A percentile compares a stretch with the other conserved stretches of the same genome.
Conservation (phyloP, 176 grass and related monocot genomes). For the Avena atlantica region DNA sequence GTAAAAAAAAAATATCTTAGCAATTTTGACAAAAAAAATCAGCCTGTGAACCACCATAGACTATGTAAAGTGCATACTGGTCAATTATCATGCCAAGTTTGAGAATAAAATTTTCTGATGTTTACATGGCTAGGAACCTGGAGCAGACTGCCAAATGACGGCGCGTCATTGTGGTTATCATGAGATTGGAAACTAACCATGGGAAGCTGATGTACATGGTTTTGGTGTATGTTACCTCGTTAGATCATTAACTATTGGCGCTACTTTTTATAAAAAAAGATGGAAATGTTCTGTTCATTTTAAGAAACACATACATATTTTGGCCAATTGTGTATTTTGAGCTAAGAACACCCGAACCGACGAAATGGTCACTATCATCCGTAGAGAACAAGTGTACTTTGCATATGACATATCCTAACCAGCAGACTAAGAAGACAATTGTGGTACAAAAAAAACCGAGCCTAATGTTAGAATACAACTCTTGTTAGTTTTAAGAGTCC, state of each 20-base stretch:
- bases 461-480: no score
- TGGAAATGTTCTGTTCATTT: constrained; percentile 9
- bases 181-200: neutral
- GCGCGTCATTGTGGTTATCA: neutral
- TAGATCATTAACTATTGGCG: neutral
- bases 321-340: neutral
- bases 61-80: neutral
- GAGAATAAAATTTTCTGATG: neutral
- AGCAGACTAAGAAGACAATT: neutral
- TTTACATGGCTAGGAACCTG: neutral
- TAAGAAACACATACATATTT: neutral
- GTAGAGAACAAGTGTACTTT: neutral
- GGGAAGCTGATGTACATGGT: neutral
- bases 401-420: neutral
- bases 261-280: neutral
- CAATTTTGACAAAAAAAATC: neutral
- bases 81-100: neutral
- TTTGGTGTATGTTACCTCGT: neutral
- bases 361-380: neutral
- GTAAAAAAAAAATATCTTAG: neutral
- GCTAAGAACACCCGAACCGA: neutral
- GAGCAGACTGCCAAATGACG: neutral
- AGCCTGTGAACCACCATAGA: neutral
- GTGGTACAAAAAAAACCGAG: no score
- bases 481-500: no score